Base-by-base conservation (phyloP, 768 basidiomycete species). In the Lentinula edodes region DNA sequence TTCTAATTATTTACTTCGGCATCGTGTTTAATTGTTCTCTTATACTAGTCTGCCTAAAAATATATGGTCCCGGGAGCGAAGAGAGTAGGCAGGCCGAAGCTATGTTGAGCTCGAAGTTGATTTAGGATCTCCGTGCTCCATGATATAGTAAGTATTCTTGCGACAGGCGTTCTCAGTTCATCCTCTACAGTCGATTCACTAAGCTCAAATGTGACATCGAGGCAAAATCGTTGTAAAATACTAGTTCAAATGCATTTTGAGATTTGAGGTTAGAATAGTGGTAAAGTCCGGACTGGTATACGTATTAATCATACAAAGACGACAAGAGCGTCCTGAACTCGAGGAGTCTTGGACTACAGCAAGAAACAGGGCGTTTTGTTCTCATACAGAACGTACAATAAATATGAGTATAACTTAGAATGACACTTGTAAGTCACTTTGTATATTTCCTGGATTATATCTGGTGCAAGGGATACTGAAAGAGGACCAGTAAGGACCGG, bases 51-150 rank as follows among this genome's bases (percentile, higher is more conserved):
- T 58, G 18, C 32, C 56, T 56, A 34, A 62, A 58, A 23, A 38
- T 62, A n/a, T 60, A 52, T 28, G 51, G 59, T 23, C 20, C 54
- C 18, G 61, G 61, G 39, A 62, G 52, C 48, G 55, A 52, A 23
- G 43, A 62, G 50, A 36, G 43, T 52, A 62, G 56, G 43, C 61
- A 58, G 34, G 56, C 61, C 35, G 61, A 62, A 41, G 61, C 61
- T 2, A 41, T 55, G 23, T 46, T 62, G 46, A 62, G 61, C 48
- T 62, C 55, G 9, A 62, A 58, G 35, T 58, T 58, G 20, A 28
- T 62, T 52, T 62, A 32, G 34, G n/a, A 2, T 60, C 15, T 34
- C 8, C 34, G 20, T 6, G 18, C 51, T 5, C n/a, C 15, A 13
- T 34, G 28, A 13, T n/a, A n/a, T n/a, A 20, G 28, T 46, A n/a